These are phyloP conservation scores for Sclerotinia nivalis DNA, from an alignment of 2,329 filamentous ascomycete species.

Conservation along the genomic window DNA sequence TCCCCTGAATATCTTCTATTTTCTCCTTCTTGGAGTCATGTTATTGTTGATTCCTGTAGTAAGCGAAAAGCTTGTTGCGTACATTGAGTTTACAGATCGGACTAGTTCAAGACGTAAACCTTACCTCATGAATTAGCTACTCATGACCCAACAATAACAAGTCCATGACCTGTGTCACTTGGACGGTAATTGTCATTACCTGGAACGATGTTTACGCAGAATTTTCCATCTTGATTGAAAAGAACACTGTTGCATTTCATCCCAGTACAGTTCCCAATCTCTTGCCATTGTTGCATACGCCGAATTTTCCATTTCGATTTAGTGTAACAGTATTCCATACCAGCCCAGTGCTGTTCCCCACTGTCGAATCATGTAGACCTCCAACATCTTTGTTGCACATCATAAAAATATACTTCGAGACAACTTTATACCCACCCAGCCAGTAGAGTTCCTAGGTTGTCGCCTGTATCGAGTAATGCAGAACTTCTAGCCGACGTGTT, in stretches of 20 bases:
- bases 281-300: not conserved
- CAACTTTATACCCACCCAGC: not conserved
- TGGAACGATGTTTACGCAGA: too few relatives aligned
- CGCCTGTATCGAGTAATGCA: not conserved
- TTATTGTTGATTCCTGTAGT: not conserved
- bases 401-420: not conserved
- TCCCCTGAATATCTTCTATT: not conserved
- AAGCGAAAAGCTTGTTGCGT: not conserved
- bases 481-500: not conserved
- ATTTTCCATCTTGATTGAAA: too few relatives aligned
- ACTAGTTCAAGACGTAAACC: not conserved
- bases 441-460: not conserved
- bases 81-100: not conserved
- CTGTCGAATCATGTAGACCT: not conserved
- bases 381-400: not conserved
- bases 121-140: not conserved
- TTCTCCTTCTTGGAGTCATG: not conserved
- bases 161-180: not conserved
- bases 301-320: not conserved
- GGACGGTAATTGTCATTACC: too few relatives aligned
- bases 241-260: too few relatives aligned
- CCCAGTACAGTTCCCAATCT: not conserved
- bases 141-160: not conserved
- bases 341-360: too few relatives aligned
- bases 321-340: not conserved